These are phyloP conservation scores for Leishmania mexicana DNA, from an alignment of 208 protist genomes.

Conservation along the genomic window DNA sequence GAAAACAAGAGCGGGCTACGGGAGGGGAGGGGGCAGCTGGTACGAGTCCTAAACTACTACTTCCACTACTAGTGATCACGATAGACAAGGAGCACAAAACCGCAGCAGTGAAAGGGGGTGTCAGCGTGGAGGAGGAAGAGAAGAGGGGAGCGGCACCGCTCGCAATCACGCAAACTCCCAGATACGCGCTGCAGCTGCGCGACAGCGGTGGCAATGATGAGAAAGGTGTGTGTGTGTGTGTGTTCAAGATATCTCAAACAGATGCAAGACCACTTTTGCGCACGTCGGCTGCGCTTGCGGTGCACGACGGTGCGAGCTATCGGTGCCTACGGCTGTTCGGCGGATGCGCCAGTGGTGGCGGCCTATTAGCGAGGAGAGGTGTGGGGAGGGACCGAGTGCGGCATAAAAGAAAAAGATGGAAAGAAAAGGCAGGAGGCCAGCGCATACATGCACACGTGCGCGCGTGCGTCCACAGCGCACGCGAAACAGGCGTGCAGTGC, in stretches of 20 bases:
- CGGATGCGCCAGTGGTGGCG: neutral
- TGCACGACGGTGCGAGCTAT: neutral
- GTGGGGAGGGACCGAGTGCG: neutral
- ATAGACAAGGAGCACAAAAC: constrained; percentile 18
- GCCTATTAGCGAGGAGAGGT: neutral
- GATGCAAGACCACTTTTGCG: neutral
- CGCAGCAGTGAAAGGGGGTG: neutral
- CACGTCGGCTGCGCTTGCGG: neutral
- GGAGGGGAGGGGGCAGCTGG: neutral
- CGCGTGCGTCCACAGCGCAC: neutral
- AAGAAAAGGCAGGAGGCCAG: neutral
- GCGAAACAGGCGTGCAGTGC: neutral
- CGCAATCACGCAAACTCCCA: neutral
- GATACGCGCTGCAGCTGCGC: neutral
- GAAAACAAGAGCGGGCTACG: neutral
- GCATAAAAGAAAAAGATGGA: neutral
- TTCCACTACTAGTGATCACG: neutral
- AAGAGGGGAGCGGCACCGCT: neutral
- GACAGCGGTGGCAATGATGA: neutral
- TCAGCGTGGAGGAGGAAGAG: neutral
- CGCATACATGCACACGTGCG: neutral
- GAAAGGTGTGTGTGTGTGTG: neutral
- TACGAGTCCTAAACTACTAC: neutral
- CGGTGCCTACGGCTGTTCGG: neutral
- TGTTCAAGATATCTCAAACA: neutral